Evolutionary conservation across 129 eudicot genomes (phyloP).

Genomic region (Lactuca saligna): DNA sequence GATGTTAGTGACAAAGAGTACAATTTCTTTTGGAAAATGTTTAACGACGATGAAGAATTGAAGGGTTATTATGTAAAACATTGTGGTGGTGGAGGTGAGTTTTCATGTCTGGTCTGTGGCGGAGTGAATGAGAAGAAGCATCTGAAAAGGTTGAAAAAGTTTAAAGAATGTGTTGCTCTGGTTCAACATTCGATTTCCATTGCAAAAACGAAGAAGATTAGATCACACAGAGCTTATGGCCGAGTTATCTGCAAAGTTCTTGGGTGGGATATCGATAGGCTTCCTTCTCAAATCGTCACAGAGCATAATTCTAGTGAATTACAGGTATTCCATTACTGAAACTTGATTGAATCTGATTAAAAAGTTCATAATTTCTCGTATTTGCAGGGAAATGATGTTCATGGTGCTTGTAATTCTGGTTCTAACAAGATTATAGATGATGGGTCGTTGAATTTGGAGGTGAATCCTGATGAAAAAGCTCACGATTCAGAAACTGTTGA

Average conservation of each 20-base stretch:
- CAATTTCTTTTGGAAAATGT: conserved; percentile 46
- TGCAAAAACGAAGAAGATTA: conserved; percentile 62
- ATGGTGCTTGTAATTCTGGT: conserved; percentile 13
- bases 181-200: conserved; percentile 68
- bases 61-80: conserved; percentile 55
- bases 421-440: conserved; percentile 10
- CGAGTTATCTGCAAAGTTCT: conserved; percentile 71
- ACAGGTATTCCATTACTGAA: conserved; percentile 21
- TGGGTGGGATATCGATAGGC: conserved; percentile 77
- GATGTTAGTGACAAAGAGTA: conserved; percentile 34
- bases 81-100: conserved; percentile 70
- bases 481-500: conserved; percentile 18
- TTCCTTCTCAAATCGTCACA: conserved; percentile 39
- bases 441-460: conserved; percentile 10
- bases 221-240: conserved; percentile 72
- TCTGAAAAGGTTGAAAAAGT: conserved; percentile 68
- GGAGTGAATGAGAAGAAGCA: conserved; percentile 53
- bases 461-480: conserved; percentile 18
- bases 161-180: conserved; percentile 64
- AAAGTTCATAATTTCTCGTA: neutral
- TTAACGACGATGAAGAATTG: conserved; percentile 51
- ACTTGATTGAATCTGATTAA: neutral
- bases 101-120: conserved; percentile 71
- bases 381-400: conserved; percentile 38
- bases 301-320: conserved; percentile 23